Conservation (phyloP, 2,329 filamentous ascomycete genomes). For the Aureobasidium sp. region DNA sequence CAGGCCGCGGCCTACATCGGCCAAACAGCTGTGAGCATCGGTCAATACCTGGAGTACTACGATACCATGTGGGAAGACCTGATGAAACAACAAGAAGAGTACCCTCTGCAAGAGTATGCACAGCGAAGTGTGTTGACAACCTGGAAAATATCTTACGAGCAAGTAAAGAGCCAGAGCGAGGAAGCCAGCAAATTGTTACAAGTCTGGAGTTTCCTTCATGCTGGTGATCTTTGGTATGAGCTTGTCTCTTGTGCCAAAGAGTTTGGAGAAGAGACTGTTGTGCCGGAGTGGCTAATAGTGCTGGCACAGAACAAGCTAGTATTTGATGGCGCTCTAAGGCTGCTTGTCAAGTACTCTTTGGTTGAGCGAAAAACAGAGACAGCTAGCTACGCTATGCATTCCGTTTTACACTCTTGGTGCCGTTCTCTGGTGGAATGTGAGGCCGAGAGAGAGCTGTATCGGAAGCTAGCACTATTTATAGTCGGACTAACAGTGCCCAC, state of each 20-base stretch:
- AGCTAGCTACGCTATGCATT: slow-evolving; percentile 37
- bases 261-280: slow-evolving; percentile 5
- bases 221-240: slow-evolving; percentile 32
- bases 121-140: slow-evolving; percentile 31
- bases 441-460: slow-evolving; percentile 22
- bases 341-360: slow-evolving; percentile 33
- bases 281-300: slow-evolving; percentile 25
- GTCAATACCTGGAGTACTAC: not conserved
- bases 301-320: slow-evolving; percentile 20
- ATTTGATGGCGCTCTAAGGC: slow-evolving; percentile 28
- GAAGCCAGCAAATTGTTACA: slow-evolving; percentile 32
- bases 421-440: not conserved
- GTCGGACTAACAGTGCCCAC: not conserved
- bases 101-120: not conserved
- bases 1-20: not conserved
- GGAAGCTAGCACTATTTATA: not conserved
- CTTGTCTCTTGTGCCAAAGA: slow-evolving; percentile 25
- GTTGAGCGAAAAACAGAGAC: slow-evolving; percentile 26
- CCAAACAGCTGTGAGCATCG: not conserved
- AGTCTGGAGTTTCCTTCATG: slow-evolving; percentile 33
- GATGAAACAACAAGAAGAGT: not conserved
- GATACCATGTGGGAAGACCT: not conserved
- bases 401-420: slow-evolving; percentile 38
- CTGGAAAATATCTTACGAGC: slow-evolving; percentile 36
- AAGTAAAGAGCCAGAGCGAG: slow-evolving; percentile 28